Conservation (phyloP, 129 eudicot genomes). For the Silybum marianum region DNA sequence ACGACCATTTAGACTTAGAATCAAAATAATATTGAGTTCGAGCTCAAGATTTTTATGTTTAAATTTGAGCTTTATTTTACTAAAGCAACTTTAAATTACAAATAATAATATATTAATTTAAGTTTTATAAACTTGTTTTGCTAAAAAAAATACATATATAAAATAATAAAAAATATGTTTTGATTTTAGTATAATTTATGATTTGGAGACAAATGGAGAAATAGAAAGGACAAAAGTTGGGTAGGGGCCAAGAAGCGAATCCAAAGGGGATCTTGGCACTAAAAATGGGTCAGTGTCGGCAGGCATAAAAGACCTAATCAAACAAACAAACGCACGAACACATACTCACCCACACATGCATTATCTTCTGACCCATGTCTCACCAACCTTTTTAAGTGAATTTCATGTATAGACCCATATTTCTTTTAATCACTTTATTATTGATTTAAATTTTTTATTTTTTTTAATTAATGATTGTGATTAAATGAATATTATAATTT, state of each 20-base stretch:
- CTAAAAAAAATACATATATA: no score
- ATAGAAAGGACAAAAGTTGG: conserved; percentile 2
- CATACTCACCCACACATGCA: conserved; percentile 11
- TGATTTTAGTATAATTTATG: background rate
- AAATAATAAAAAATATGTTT: background rate
- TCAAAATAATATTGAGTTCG: no score
- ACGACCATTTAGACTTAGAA: no score
- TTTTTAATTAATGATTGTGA: no score
- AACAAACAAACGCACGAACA: conserved; percentile 40
- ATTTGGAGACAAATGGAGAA: background rate
- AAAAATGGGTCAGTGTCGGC: conserved; percentile 37
- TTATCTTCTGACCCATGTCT: background rate
- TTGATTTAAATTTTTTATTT: no score
- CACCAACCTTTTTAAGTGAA: background rate
- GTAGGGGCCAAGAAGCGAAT: conserved; percentile 23
- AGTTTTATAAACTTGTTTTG: background rate
- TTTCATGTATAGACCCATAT: no score
- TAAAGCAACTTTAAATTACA: background rate
- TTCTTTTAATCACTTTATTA: no score
- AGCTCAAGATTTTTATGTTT: background rate
- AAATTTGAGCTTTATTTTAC: background rate
- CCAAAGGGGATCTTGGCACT: conserved; percentile 11
- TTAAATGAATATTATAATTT: no score
- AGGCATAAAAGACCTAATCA: conserved; percentile 29
- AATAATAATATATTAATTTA: no score